Percentiles rank a stretch among this genome's conserved stretches.
Evolutionary conservation across 2,329 filamentous ascomycete species (phyloP).

Genomic region (Penicillium oxalicum): DNA sequence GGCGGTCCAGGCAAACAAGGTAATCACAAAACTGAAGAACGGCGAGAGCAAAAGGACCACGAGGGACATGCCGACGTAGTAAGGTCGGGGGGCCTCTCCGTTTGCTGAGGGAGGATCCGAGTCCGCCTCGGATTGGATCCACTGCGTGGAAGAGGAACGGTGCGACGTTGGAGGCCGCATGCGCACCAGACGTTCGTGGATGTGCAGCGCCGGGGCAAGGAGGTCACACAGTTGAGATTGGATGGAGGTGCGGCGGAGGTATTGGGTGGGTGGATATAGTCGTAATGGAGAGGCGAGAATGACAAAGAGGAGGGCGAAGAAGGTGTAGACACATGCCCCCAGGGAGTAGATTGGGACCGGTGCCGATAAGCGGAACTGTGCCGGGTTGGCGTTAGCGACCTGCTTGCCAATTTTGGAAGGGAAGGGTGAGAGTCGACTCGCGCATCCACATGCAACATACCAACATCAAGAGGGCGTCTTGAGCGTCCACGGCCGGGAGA

Average conservation of each 20-base stretch:
- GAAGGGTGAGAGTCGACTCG: no score
- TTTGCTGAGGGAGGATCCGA: constrained; percentile 17
- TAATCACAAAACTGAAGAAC: constrained; percentile 51
- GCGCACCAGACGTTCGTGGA: constrained; percentile 36
- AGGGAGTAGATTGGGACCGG: constrained; percentile 52
- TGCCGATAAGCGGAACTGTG: constrained; percentile 48
- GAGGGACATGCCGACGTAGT: constrained; percentile 39
- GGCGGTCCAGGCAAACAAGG: constrained; percentile 53
- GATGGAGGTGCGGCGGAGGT: constrained; percentile 42
- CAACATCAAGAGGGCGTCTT: constrained; percentile 43
- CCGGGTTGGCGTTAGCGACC: no score
- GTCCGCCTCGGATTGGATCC: constrained; percentile 40
- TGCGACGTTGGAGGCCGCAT: constrained; percentile 18
- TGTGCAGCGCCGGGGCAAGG: constrained; percentile 49
- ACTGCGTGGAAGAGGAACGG: constrained; percentile 25
- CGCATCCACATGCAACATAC: constrained; percentile 35
- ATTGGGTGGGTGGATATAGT: constrained; percentile 44
- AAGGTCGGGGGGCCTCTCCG: constrained; percentile 30
- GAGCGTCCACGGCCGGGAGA: constrained; percentile 23
- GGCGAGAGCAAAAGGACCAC: constrained; percentile 52
- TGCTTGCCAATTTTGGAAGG: neutral
- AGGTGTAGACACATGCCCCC: constrained; percentile 49
- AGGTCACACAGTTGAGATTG: constrained; percentile 47
- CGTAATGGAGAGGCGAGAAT: constrained; percentile 50
- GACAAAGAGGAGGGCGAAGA: constrained; percentile 47